Base-by-base conservation (phyloP, 331 rosid species). In the Quercus phellos region DNA sequence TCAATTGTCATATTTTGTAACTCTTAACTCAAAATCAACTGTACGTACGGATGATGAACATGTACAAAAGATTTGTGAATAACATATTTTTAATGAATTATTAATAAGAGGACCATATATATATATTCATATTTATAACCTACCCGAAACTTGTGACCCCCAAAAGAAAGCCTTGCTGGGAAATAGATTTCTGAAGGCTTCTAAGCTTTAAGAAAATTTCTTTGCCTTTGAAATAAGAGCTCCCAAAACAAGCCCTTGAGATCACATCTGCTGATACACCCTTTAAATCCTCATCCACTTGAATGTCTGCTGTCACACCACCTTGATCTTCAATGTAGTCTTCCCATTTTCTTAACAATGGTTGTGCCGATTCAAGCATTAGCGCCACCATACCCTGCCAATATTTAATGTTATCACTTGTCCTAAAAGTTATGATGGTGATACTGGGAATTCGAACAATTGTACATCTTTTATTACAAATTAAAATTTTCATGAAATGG, bases 201-300 rank as follows among this genome's bases (percentile, higher is more conserved):
- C 98, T 90, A 63, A 95, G 93, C 88, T 95, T 95, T 6, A 85
- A 74, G 86, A 95, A 95, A 34, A 93, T 91, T 71, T 87, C 82
- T 24, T 89, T 90, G 74, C 98, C 99, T 43, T 85, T 87, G 16
- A 79, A 78, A 50, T 87, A 92, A 54, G 93, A 92, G 85, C 91
- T 91, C 19, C 99, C 99, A 72, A 95, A 95, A 80, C 97, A 95
- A 63, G 92, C 91, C 85, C 93, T 90, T 56, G 99, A 88, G 71
- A 95, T 95, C 29, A 93, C 99, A 27, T 95, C 98, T 21, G 96
- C 98, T 3, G 99, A 91, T 54, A 90, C 75, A 22, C 75, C 79
- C 42, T 92, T 88, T 76, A 95, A 72, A 76, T 90, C 93, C 55
- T 60, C 90, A 72, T 90, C 96, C 10, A 95, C 97, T 68, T 81